Evolutionary conservation across 495 filamentous ascomycete species (phyloP).

Genomic region (Podospora bellae-mahoneyi): DNA sequence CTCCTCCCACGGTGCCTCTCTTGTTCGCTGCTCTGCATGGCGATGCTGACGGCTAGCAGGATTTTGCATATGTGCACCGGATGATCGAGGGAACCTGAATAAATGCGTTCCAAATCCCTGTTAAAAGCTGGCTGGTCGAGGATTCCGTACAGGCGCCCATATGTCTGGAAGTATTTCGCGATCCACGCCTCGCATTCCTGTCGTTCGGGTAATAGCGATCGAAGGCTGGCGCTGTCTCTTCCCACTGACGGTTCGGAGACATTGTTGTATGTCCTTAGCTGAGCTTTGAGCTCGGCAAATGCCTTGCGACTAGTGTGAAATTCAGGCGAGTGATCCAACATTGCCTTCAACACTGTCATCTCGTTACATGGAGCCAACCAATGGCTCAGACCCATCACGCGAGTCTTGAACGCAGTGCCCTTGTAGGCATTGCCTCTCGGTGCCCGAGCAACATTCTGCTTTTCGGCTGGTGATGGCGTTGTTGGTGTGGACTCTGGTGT

Average conservation of each 20-base stretch:
- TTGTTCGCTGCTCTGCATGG: slow-evolving; percentile 22
- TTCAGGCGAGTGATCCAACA: slow-evolving; percentile 21
- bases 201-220: slow-evolving; percentile 19
- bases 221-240: slow-evolving; percentile 7
- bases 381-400: slow-evolving; percentile 25
- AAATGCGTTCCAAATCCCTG: slow-evolving; percentile 16
- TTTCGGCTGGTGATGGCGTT: not conserved
- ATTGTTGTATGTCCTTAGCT: slow-evolving; percentile 10
- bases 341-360: slow-evolving; percentile 20
- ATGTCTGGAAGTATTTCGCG: slow-evolving; percentile 16
- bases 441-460: not conserved
- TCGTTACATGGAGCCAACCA: slow-evolving; percentile 27
- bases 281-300: slow-evolving; percentile 22
- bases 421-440: slow-evolving; percentile 10
- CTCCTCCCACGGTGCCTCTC: slow-evolving; percentile 17
- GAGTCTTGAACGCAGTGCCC: slow-evolving; percentile 19
- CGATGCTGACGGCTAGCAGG: slow-evolving; percentile 19
- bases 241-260: not conserved
- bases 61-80: slow-evolving; percentile 18
- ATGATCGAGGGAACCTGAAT: slow-evolving; percentile 15
- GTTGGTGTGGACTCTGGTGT: slow-evolving; percentile 13
- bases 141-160: slow-evolving; percentile 25
- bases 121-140: slow-evolving; percentile 16
- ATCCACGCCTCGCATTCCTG: slow-evolving; percentile 18
- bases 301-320: slow-evolving; percentile 19